Conservation (phyloP, 768 basidiomycete genomes). For the Leccinellum albellum region DNA sequence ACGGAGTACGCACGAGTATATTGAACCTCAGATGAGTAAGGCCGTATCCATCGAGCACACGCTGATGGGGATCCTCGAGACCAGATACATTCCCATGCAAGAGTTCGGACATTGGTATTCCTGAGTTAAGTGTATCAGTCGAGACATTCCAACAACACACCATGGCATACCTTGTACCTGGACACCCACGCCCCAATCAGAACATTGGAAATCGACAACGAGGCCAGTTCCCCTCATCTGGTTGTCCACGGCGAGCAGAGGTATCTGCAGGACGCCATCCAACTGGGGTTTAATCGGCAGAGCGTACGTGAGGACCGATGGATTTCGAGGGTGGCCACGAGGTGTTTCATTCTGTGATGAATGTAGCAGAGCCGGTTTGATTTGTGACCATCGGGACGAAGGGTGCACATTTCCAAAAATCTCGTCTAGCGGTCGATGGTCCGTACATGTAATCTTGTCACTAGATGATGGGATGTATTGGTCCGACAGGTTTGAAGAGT, state of each 20-base stretch:
- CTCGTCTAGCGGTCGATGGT: conserved; percentile 27
- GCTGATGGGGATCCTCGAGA: conserved; percentile 17
- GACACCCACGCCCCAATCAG: conserved; percentile 24
- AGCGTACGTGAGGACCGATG: conserved; percentile 14
- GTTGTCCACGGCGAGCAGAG: conserved; percentile 23
- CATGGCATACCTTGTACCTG: conserved; percentile 15
- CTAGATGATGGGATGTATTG: conserved; percentile 27
- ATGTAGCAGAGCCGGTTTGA: not conserved
- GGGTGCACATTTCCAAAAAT: conserved; percentile 17
- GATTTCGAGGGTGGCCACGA: not conserved
- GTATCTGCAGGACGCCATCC: conserved; percentile 20
- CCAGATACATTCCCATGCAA: conserved; percentile 17
- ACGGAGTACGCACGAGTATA: conserved; percentile 19
- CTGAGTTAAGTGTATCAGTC: conserved; percentile 4
- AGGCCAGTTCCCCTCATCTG: conserved; percentile 14
- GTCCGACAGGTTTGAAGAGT: conserved; percentile 8
- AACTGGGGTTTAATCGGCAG: conserved; percentile 19
- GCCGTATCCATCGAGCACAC: conserved; percentile 21
- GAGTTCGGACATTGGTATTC: conserved; percentile 26
- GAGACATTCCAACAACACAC: not conserved
- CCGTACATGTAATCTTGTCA: conserved; percentile 26
- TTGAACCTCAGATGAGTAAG: conserved; percentile 16
- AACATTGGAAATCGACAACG: conserved; percentile 18
- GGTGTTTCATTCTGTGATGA: not conserved
- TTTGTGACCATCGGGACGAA: not conserved